phyloP scores from a whole-genome alignment of 208 protist species.

The Vickermania ingenoplastis region DNA sequence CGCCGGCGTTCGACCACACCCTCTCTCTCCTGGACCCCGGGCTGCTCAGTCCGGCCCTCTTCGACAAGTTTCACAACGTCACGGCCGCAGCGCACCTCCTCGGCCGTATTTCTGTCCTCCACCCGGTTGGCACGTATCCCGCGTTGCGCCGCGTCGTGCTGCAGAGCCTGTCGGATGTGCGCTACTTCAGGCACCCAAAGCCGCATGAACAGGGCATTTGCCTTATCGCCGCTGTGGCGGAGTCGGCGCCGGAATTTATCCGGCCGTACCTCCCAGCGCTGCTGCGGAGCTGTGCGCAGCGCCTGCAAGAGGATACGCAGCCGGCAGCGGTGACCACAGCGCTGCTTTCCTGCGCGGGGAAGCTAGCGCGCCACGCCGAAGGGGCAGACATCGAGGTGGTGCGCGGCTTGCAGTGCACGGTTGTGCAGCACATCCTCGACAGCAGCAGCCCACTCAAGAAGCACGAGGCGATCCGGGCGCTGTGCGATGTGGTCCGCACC shows the following conservation, averaged over 20 bases:
- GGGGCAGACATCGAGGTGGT: constrained; percentile 64
- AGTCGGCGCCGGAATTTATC: constrained; percentile 69
- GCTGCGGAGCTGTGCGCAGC: constrained; percentile 50
- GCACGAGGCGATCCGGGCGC: constrained; percentile 70
- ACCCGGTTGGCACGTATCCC: constrained; percentile 70
- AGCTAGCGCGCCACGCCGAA: constrained; percentile 74
- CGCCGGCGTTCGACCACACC: constrained; percentile 55
- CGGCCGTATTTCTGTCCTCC: constrained; percentile 68
- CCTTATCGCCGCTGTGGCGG: constrained; percentile 68
- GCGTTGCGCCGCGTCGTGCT: constrained; percentile 79
- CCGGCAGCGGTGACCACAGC: constrained; percentile 48
- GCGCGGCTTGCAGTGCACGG: constrained; percentile 46
- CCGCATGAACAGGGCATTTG: constrained; percentile 69
- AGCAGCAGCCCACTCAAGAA: constrained; percentile 76
- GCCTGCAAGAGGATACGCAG: constrained; percentile 45
- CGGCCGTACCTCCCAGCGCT: constrained; percentile 76
- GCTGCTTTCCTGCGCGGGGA: constrained; percentile 72
- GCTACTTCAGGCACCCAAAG: constrained; percentile 67
- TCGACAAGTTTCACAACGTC: constrained; percentile 83
- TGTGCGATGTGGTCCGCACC: constrained; percentile 81
- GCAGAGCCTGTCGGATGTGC: constrained; percentile 75
- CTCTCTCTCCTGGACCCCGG: constrained; percentile 68
- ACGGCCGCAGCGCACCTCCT: constrained; percentile 68
- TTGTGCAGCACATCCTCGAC: constrained; percentile 76
- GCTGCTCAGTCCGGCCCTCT: constrained; percentile 63